These are phyloP conservation scores for Pyropia haitanensis DNA, from an alignment of 23 red algal genomes.

Conservation along the genomic window DNA sequence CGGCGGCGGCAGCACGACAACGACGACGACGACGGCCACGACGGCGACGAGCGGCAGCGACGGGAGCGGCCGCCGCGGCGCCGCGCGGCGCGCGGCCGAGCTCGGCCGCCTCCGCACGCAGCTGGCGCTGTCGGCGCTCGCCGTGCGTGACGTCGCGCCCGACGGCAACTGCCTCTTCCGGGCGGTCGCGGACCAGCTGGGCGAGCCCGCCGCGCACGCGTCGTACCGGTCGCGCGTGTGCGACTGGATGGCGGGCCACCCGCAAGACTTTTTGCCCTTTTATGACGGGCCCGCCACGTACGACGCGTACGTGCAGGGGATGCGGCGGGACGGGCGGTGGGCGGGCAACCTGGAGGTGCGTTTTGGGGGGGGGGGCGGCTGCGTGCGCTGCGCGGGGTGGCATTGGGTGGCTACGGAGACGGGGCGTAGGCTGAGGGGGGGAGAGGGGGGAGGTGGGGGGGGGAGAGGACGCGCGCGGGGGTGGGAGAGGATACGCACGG, in stretches of 20 bases:
- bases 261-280: not conserved
- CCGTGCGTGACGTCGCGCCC: constrained; percentile 11
- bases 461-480: not conserved
- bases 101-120: not conserved
- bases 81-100: no score
- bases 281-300: not conserved
- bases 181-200: constrained; percentile 16
- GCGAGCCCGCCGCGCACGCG: constrained; percentile 7
- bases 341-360: constrained; percentile 7
- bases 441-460: not conserved
- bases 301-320: not conserved
- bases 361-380: not conserved
- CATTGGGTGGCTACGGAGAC: not conserved
- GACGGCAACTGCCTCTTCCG: constrained; percentile 1
- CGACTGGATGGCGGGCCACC: not conserved
- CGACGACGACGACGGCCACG: no score
- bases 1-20: no score
- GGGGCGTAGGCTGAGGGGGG: not conserved
- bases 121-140: not conserved
- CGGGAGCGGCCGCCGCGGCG: no score
- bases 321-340: constrained; percentile 26
- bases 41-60: no score
- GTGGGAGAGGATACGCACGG: not conserved
- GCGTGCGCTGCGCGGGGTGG: not conserved
- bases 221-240: not conserved